Conservation (phyloP, 2,329 filamentous ascomycete genomes). For the Pestalotiopsis sp. region DNA sequence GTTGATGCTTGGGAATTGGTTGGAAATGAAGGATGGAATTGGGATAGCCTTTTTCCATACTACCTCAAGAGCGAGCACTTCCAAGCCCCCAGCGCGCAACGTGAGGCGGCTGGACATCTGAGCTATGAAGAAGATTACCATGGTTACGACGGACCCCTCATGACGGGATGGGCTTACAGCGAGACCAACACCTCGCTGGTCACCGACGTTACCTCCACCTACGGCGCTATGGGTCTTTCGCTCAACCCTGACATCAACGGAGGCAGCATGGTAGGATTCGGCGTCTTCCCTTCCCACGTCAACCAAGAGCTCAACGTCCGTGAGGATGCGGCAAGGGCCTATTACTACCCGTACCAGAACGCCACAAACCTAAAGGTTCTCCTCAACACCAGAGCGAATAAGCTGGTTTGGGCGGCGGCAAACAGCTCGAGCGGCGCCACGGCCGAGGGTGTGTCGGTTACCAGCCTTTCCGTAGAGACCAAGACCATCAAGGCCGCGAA, state of each 20-base stretch:
- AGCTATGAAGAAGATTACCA: conserved; percentile 27
- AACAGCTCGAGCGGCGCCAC: neutral
- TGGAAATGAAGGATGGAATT: conserved; percentile 39
- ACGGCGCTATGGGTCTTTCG: conserved; percentile 37
- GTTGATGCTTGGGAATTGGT: conserved; percentile 39
- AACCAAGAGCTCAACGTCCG: conserved; percentile 39
- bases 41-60: conserved; percentile 30
- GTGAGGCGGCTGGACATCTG: neutral
- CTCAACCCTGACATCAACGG: conserved; percentile 44
- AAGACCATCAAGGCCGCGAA: conserved; percentile 18
- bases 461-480: conserved; percentile 22
- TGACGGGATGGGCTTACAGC: conserved; percentile 26
- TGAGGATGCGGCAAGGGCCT: conserved; percentile 49
- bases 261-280: conserved; percentile 46
- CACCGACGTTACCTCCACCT: conserved; percentile 34
- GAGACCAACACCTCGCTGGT: conserved; percentile 23
- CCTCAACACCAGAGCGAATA: conserved; percentile 42
- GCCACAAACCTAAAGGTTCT: conserved; percentile 46
- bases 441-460: conserved; percentile 34
- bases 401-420: conserved; percentile 37
- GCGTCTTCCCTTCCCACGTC: conserved; percentile 43
- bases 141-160: conserved; percentile 31
- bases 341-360: conserved; percentile 44
- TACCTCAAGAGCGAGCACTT: conserved; percentile 24
- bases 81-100: conserved; percentile 11